Evolutionary conservation across 352 stramenopile species (phyloP), one percentile per base, ranked within the genome.

Genomic region (Globisporangium nagaii): DNA sequence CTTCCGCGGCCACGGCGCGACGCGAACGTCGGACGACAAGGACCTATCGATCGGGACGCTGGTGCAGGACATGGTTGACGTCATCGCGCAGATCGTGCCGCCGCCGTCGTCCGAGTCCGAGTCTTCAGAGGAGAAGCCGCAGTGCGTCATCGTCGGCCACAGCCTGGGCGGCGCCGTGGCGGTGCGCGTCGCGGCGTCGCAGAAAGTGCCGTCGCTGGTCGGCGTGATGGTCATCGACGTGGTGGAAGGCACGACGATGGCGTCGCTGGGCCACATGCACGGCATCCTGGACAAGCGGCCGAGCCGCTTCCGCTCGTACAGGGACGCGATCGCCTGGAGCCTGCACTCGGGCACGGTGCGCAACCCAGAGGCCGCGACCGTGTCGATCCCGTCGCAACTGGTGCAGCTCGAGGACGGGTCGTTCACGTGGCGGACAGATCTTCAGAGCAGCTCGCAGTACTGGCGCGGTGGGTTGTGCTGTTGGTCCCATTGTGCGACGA

Each of bases 221-320:
- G 87, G 87, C 15, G 71, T 94, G 2, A 89, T 96, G 70, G 85
- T 96, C 34, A 83, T 96, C 40, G 87, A 96, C 57, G 87, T 96
- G 8, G 87, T 96, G 9, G 87, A 96, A 51, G 85, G 85, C 41
- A 95, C 87, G 7, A 85, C 87, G 5, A 65, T 95, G 15, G 83
- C 84, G n/a, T 91, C 87, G 8, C 68, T 96, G 11, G 67, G 74
- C 40, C 80, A 93, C 65, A 96, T 96, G 87, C 70, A 88, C 40
- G 60, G 65, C 4, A 89, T 96, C 40, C 67, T 96, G 30, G 63
- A 75, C 31, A 86, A 72, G 40, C 73, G 84, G n/a, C 87, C 87
- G 19, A 69, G 57, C 40, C 52, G 58, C 19, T 96, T 96, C 58
- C 63, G 65, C 17, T 84, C 73, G 24, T 64, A 72, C 37, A 73